Evolutionary conservation across 805 yeast species (phyloP), one percentile per base, ranked within the genome.

Genomic region (Teunomyces funiuensis): DNA sequence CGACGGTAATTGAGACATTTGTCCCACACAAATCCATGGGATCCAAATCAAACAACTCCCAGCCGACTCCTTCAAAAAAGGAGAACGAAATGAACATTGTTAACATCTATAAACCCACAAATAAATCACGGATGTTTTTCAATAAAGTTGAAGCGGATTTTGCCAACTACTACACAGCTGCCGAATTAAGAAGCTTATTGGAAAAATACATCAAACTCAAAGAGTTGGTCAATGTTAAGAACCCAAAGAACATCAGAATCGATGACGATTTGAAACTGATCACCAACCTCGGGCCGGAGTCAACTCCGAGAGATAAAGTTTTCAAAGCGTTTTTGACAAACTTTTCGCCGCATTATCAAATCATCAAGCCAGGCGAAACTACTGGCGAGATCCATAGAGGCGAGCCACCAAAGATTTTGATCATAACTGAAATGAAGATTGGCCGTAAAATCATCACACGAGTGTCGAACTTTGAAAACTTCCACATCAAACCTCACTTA

Each of bases 381-480:
- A 27, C 27, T 4, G 51, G 46, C 11, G 51, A 48, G 4, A 73
- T 83, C 5, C 56, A 61, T 20, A 85, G 74, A 47, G 98, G 98
- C 2, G 61, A 66, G 1, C 69, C 82, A 1, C 96, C 96, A 7
- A 74, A 69, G 33, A 74, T 91, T 28, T 64, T 73, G 28, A 76
- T 93, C 10, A 61, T 79, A 7, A 82, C 89, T 7, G 93, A 87
- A 57, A 77, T 79, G 46, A 85, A 86, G 50, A 81, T 85, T 45
- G 96, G 97, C 1, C 73, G 95, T 41, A 91, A 89, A 58, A 69
- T 82, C 4, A 77, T 89, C 13, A 91, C 98, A 0, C 71, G 81
- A 26, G 77, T 90, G 1, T 69, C 76, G 13, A 84, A 87, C 44
- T 73, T 86, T 46, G 95, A 87, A 45, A 66, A 69, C 5, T 91